Conservation (phyloP, 2,329 filamentous ascomycete genomes). For the Ophiostoma pallidulum region DNA sequence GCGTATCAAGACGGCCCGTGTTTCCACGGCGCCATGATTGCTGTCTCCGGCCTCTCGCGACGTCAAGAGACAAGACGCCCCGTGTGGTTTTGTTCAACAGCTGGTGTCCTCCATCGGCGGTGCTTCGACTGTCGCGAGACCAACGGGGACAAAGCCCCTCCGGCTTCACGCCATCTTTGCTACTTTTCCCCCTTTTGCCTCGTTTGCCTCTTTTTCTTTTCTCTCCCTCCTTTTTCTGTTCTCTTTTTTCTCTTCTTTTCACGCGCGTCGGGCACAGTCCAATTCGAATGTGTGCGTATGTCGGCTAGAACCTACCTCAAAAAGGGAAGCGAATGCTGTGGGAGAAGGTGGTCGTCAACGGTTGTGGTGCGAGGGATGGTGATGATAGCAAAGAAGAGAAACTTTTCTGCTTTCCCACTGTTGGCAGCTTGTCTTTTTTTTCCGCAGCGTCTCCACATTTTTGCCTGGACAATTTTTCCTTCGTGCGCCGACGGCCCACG, state of each 20-base stretch:
- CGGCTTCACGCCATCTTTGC: background rate
- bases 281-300: too few species aligned
- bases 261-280: slow-evolving; percentile 22
- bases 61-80: slow-evolving; percentile 1
- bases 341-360: slow-evolving; percentile 10
- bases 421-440: too few species aligned
- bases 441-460: background rate
- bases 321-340: background rate
- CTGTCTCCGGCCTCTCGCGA: slow-evolving; percentile 46
- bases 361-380: background rate
- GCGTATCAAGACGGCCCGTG: slow-evolving; percentile 42
- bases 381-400: slow-evolving; percentile 1
- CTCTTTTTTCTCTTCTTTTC: slow-evolving; percentile 14
- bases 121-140: too few species aligned
- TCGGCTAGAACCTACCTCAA: slow-evolving; percentile 8
- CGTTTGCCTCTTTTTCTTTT: too few species aligned
- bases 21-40: slow-evolving; percentile 37
- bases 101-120: background rate
- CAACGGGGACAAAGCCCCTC: too few species aligned
- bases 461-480: slow-evolving; percentile 8
- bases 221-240: slow-evolving; percentile 3
- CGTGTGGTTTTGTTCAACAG: slow-evolving; percentile 3
- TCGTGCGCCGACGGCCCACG: slow-evolving; percentile 13
- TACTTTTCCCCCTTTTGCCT: slow-evolving; percentile 1
- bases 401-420: background rate